Percentiles rank a stretch among this genome's conserved stretches.
These are phyloP conservation scores for Penicillium oxalicum DNA, from an alignment of 2,329 filamentous ascomycete species.

Conservation along the genomic window DNA sequence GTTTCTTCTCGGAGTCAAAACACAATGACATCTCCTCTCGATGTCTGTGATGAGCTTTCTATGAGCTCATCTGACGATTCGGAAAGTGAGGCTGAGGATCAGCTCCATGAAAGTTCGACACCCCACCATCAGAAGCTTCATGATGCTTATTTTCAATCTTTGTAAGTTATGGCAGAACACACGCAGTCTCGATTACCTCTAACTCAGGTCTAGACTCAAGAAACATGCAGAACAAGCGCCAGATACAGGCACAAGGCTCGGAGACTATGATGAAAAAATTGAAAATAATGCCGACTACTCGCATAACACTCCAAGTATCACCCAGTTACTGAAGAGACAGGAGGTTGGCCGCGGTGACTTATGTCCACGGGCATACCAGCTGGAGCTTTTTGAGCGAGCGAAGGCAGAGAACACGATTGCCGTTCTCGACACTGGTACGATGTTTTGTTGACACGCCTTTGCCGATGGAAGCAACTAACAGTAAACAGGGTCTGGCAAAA, in stretches of 20 bases:
- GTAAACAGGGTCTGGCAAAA: constrained; percentile 74
- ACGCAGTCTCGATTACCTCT: not conserved
- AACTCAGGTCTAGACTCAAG: constrained; percentile 27
- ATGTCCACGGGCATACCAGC: constrained; percentile 81
- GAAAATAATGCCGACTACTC: not conserved
- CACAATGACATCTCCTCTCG: constrained; percentile 1
- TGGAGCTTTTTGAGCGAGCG: constrained; percentile 83
- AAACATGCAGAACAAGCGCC: constrained; percentile 40
- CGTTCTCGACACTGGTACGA: constrained; percentile 76
- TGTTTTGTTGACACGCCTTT: not conserved
- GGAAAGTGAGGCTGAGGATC: constrained; percentile 24
- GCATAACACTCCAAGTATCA: constrained; percentile 44
- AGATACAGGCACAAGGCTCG: constrained; percentile 29
- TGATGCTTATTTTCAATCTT: constrained; percentile 46
- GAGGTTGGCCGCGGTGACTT: constrained; percentile 58
- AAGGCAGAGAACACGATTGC: constrained; percentile 83
- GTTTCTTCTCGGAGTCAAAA: not conserved
- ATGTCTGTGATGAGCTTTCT: not conserved
- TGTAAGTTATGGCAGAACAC: constrained; percentile 25
- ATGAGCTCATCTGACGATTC: constrained; percentile 22
- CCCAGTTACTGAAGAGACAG: constrained; percentile 49
- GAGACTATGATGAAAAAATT: not conserved
- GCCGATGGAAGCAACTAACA: not conserved
- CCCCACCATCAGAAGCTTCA: constrained; percentile 48
- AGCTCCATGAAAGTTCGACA: constrained; percentile 15